Conservation (phyloP, 768 basidiomycete genomes). For the Gymnopilus junonius region DNA sequence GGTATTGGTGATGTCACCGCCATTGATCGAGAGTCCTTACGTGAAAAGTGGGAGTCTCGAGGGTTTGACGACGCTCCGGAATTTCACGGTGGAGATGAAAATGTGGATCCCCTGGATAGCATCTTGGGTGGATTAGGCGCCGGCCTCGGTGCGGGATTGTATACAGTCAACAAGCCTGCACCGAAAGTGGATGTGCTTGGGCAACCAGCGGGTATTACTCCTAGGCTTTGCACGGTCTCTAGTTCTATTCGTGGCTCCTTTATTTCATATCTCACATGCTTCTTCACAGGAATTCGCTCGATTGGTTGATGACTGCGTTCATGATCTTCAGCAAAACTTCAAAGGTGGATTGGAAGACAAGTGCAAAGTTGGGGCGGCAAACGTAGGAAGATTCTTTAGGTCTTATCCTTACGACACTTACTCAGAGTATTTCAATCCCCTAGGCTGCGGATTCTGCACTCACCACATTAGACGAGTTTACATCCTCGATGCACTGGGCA, state of each 20-base stretch:
- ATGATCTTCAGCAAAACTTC: slow-evolving; percentile 51
- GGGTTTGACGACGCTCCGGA: slow-evolving; percentile 24
- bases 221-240: slow-evolving; percentile 45
- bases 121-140: slow-evolving; percentile 34
- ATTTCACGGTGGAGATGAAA: slow-evolving; percentile 1
- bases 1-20: slow-evolving; percentile 57
- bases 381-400: slow-evolving; percentile 40
- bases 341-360: slow-evolving; percentile 63
- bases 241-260: background rate
- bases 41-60: slow-evolving; percentile 56
- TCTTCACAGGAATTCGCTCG: slow-evolving; percentile 49
- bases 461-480: slow-evolving; percentile 51
- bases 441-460: slow-evolving; percentile 51
- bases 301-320: slow-evolving; percentile 48
- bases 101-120: slow-evolving; percentile 35
- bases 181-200: slow-evolving; percentile 49
- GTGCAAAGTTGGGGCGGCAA: slow-evolving; percentile 53
- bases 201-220: slow-evolving; percentile 48
- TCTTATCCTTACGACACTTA: background rate
- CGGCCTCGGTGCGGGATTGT: slow-evolving; percentile 32
- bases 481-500: slow-evolving; percentile 59
- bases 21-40: slow-evolving; percentile 52
- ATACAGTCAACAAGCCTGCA: slow-evolving; percentile 36
- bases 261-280: background rate
- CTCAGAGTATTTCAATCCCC: background rate